Conservation (phyloP, 2,329 filamentous ascomycete species). For the Macrophomina pseudophaseolina region DNA sequence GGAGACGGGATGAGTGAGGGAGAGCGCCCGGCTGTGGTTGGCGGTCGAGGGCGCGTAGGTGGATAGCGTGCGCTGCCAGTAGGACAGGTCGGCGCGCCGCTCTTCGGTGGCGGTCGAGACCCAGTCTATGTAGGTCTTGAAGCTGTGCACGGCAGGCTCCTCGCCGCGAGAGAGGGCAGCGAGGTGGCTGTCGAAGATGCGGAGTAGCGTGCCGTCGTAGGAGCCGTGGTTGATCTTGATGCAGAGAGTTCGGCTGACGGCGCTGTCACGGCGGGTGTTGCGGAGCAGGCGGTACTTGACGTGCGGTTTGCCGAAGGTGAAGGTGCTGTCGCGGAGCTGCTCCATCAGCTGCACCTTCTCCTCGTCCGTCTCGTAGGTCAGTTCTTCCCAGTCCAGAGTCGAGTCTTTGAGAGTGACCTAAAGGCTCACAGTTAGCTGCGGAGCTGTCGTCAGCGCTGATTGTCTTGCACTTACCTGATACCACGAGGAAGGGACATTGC, state of each 20-base stretch:
- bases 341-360: constrained; percentile 28
- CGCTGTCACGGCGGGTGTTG: constrained; percentile 23
- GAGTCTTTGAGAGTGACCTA: background rate
- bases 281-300: constrained; percentile 42
- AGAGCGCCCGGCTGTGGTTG: background rate
- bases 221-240: constrained; percentile 44
- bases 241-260: constrained; percentile 30
- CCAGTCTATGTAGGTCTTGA: constrained; percentile 35
- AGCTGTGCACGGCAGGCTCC: constrained; percentile 29
- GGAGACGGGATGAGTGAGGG: constrained; percentile 20
- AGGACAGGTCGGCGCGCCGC: constrained; percentile 31
- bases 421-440: background rate
- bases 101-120: constrained; percentile 30
- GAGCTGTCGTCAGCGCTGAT: background rate
- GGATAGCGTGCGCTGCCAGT: constrained; percentile 28
- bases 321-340: constrained; percentile 34
- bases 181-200: constrained; percentile 45
- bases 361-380: background rate
- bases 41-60: background rate
- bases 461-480: background rate
- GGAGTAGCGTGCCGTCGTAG: constrained; percentile 46
- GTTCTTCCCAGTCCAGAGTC: background rate
- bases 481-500: background rate
- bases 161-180: constrained; percentile 28
- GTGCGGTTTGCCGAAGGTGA: constrained; percentile 42